Percentiles rank a stretch among this genome's conserved stretches.
Evolutionary conservation across 1,139 yeast genomes (phyloP).

Genomic region (Yamadazyma triangularis): DNA sequence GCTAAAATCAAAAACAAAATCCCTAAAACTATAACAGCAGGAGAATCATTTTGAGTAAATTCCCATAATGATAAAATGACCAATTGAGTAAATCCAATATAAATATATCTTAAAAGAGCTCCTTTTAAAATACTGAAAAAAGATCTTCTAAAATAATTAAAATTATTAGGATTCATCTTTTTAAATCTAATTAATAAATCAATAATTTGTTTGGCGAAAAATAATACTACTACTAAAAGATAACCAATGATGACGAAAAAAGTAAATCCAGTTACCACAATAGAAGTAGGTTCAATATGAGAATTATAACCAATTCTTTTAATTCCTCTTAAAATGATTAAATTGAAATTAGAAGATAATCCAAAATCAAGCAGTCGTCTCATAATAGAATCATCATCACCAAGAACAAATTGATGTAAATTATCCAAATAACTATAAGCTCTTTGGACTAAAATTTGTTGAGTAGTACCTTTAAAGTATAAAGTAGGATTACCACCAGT

Average conservation of each 20-base stretch:
- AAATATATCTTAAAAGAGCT: conserved; percentile 61
- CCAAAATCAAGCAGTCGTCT: conserved; percentile 28
- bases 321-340: conserved; percentile 68
- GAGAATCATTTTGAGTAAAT: conserved; percentile 63
- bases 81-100: conserved; percentile 73
- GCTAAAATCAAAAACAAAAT: conserved; percentile 56
- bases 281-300: conserved; percentile 65
- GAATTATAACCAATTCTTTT: conserved; percentile 67
- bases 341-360: conserved; percentile 38
- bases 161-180: conserved; percentile 44
- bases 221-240: conserved; percentile 40
- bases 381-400: conserved; percentile 3
- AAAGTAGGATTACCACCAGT: conserved; percentile 73
- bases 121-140: conserved; percentile 63
- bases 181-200: conserved; percentile 41
- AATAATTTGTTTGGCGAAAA: conserved; percentile 47
- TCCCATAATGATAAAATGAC: conserved; percentile 71
- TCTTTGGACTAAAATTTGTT: conserved; percentile 67
- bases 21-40: conserved; percentile 71
- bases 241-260: conserved; percentile 69
- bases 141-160: conserved; percentile 46
- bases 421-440: conserved; percentile 29
- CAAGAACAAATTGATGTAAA: conserved; percentile 18
- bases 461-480: conserved; percentile 52
- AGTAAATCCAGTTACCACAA: conserved; percentile 73